Conservation (phyloP, 495 filamentous ascomycete genomes). For the Extremus antarcticus region DNA sequence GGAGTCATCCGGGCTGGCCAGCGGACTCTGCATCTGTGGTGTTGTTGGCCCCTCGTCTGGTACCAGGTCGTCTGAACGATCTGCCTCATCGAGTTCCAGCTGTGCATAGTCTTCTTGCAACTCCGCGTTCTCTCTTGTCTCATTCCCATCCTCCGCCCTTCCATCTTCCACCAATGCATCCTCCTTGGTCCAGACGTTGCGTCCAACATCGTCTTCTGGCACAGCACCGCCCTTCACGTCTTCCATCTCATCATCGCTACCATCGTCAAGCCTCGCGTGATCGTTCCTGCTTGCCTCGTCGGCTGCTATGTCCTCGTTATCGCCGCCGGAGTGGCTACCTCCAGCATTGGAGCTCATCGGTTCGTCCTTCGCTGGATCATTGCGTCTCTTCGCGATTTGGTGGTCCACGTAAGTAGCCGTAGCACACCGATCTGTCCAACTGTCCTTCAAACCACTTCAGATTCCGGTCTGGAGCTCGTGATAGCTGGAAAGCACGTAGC, state of each 20-base stretch:
- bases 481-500: too few species aligned
- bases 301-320: conserved; percentile 18
- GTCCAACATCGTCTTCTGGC: not conserved
- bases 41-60: conserved; percentile 5
- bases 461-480: too few species aligned
- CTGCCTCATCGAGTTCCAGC: not conserved
- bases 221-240: not conserved
- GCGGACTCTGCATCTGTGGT: conserved; percentile 5
- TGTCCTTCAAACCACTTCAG: too few species aligned
- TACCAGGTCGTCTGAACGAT: not conserved
- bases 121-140: not conserved
- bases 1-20: conserved; percentile 32
- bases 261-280: conserved; percentile 4
- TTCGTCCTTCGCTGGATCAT: conserved; percentile 5
- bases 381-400: too few species aligned
- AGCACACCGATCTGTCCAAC: too few species aligned
- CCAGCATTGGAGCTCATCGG: conserved; percentile 33
- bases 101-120: conserved; percentile 2
- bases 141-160: not conserved
- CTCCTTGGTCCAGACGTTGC: not conserved
- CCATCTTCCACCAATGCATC: not conserved
- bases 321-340: conserved; percentile 26
- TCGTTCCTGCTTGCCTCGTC: conserved; percentile 18
- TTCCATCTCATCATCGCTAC: not conserved
- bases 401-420: too few species aligned